phyloP scores from a whole-genome alignment of 495 filamentous ascomycete genomes.

The Xylaria cubensis region DNA sequence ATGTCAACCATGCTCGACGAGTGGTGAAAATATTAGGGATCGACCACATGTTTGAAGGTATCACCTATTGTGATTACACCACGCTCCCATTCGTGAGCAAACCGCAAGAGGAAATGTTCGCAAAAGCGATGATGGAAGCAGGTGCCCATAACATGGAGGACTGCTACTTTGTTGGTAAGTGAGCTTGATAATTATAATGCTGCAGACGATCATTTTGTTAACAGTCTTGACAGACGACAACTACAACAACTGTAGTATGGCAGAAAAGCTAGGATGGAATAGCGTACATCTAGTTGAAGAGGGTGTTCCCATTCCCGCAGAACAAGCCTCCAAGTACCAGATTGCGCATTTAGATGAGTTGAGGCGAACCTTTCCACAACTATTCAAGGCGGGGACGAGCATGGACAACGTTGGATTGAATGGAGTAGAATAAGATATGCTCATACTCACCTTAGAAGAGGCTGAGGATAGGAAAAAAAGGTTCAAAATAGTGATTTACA shows the following conservation, averaged over 20 bases:
- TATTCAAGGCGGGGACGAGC: constrained; percentile 57
- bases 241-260: constrained; percentile 66
- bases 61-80: constrained; percentile 88
- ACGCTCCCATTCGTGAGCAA: constrained; percentile 75
- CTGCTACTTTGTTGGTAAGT: constrained; percentile 83
- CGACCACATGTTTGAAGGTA: constrained; percentile 85
- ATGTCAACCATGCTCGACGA: constrained; percentile 81
- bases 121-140: constrained; percentile 71
- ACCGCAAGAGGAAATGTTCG: constrained; percentile 79
- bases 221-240: constrained; percentile 66
- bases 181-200: constrained; percentile 19
- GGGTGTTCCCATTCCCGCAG: constrained; percentile 55
- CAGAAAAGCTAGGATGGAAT: constrained; percentile 70
- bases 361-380: constrained; percentile 65
- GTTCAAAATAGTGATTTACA: background rate
- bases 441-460: background rate
- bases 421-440: background rate
- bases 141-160: constrained; percentile 59
- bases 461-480: background rate
- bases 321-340: constrained; percentile 62
- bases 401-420: background rate
- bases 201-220: constrained; percentile 24
- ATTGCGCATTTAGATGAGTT: constrained; percentile 69
- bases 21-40: constrained; percentile 79
- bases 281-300: constrained; percentile 71